Evolutionary conservation across 129 eudicot species (phyloP), one percentile per base, ranked within the genome.

Genomic region (Artemisia tridentata): DNA sequence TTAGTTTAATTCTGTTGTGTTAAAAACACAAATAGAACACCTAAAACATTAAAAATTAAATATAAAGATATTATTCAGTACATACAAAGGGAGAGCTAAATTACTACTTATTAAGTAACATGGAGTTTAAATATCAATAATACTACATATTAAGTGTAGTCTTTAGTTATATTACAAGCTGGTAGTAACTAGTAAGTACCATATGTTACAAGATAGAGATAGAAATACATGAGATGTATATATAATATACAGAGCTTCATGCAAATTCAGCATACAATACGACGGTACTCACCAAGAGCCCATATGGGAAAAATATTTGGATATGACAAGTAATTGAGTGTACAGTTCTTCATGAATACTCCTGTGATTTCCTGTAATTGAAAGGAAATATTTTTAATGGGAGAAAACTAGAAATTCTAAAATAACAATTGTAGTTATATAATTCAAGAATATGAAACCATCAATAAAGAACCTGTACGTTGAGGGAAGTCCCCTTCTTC

Each of bases 401-500:
- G 11, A 16, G 27, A 13, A 29, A 14, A 19, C 48, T 3, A 46
- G 11, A 7, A 46, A 25, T 57, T 73, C 23, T 0, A 3, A 11
- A 15, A 43, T 53, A 17, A 45, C 4, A 11, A 65, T 13, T 46
- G 48, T 58, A 67, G 0, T 12, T 2, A 3, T 8, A 43, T 67
- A 19, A 49, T 19, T 25, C 3, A n/a, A 62, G 59, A 62, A 16
- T 29, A 16, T 3, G 7, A 16, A 55, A n/a, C 54, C 21, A 60
- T 45, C 7, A 50, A 21, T 65, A 38, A 12, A 73, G 29, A 76
- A 86, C 93, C 93, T 87, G 87, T n/a, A n/a, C n/a, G n/a, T 66
- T 87, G 93, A 45, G 93, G 93, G 31, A 87, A 87, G 63, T 87
- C 93, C 11, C 93, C 93, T 13, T 71, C 80, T 68, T 81, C 85